Evolutionary conservation across 371 early-diverging fungal species (phyloP).

Genomic region (Syncephalastrum contaminatum): DNA sequence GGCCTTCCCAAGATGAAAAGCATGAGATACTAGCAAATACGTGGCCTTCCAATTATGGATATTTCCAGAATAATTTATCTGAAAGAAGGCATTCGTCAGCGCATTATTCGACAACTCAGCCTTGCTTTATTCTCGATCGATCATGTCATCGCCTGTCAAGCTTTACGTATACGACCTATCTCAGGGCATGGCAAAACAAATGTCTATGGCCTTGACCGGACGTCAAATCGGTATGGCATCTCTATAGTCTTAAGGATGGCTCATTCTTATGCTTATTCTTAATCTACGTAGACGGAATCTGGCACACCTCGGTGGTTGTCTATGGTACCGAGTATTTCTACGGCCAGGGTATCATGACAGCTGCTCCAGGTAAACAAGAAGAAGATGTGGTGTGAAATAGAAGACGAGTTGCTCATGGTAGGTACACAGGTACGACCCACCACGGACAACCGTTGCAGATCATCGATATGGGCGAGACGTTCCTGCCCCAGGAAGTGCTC

Average conservation of each 20-base stretch:
- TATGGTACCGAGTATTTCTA: slow-evolving; percentile 87
- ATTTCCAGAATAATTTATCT: background rate
- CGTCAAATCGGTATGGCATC: slow-evolving; percentile 57
- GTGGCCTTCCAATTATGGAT: background rate
- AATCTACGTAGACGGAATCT: slow-evolving; percentile 62
- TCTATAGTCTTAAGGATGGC: background rate
- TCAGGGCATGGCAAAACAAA: slow-evolving; percentile 66
- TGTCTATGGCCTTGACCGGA: slow-evolving; percentile 67
- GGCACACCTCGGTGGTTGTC: slow-evolving; percentile 92
- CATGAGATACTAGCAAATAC: background rate
- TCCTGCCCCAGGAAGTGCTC: slow-evolving; percentile 77
- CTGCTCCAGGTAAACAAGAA: slow-evolving; percentile 43
- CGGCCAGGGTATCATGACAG: slow-evolving; percentile 70
- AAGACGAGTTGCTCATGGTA: background rate
- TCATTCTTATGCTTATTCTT: background rate
- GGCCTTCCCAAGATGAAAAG: no score
- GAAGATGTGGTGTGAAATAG: no score
- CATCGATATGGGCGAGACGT: slow-evolving; percentile 82
- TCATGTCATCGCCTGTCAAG: slow-evolving; percentile 37
- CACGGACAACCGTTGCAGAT: slow-evolving; percentile 74
- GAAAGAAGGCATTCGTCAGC: background rate
- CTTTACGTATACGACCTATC: slow-evolving; percentile 81
- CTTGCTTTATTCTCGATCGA: slow-evolving; percentile 14
- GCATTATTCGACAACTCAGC: slow-evolving; percentile 9
- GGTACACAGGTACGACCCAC: slow-evolving; percentile 50